These are phyloP conservation scores for Crithidia brevicula DNA, from an alignment of 208 protist genomes.

Conservation along the genomic window DNA sequence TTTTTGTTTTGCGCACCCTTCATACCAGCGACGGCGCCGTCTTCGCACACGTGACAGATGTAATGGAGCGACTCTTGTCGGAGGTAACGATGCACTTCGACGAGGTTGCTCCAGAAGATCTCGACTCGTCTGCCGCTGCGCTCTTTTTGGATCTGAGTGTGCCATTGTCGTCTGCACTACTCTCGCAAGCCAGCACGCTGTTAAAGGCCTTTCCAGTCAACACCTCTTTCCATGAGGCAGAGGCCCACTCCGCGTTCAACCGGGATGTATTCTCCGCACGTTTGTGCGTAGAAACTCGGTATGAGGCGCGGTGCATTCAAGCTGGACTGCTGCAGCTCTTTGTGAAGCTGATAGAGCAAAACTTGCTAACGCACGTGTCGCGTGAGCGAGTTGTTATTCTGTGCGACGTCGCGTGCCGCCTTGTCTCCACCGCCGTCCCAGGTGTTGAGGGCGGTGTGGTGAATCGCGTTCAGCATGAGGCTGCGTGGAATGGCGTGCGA, in stretches of 20 bases:
- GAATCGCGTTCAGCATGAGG: conserved; percentile 26
- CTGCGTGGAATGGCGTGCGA: conserved; percentile 24
- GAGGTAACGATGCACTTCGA: conserved; percentile 27
- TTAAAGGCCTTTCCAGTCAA: background rate
- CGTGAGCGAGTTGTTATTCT: conserved; percentile 17
- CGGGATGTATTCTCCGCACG: conserved; percentile 17
- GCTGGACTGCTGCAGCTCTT: conserved; percentile 23
- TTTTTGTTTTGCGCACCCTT: conserved; percentile 34
- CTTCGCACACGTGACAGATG: conserved; percentile 11
- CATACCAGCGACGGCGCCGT: conserved; percentile 11
- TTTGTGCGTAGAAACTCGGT: conserved; percentile 30
- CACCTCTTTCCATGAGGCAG: background rate
- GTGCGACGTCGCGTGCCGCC: conserved; percentile 30
- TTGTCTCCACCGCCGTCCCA: conserved; percentile 26
- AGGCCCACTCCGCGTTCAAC: background rate
- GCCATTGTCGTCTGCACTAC: background rate
- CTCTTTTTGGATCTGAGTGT: conserved; percentile 18
- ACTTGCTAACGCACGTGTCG: background rate
- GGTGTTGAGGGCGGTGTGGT: conserved; percentile 23
- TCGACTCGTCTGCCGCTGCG: background rate
- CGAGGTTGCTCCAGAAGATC: background rate
- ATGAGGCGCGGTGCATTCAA: conserved; percentile 38
- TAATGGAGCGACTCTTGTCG: conserved; percentile 17
- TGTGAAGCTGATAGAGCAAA: conserved; percentile 21
- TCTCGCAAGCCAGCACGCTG: background rate